Evolutionary conservation across 169 alveolate species (phyloP).

Genomic region (Eimeria acervulina): DNA sequence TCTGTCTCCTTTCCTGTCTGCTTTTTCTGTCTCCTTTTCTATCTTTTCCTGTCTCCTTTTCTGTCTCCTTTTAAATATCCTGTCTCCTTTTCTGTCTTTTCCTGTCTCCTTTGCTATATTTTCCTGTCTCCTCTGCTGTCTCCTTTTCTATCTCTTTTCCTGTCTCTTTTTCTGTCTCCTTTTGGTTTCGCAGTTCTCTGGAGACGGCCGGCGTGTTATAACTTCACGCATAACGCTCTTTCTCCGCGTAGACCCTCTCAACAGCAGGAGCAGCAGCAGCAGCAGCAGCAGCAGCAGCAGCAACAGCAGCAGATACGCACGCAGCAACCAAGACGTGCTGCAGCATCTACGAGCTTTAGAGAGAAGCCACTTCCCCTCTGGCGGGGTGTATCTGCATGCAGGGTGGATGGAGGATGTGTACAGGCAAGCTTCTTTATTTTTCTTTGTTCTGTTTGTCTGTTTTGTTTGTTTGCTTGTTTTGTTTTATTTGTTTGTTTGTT

Average conservation of each 20-base stretch:
- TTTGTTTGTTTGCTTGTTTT: no score
- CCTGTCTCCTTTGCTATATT: neutral
- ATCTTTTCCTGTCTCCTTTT: neutral
- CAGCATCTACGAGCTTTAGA: constrained; percentile 14
- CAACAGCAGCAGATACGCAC: no score
- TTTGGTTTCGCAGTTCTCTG: neutral
- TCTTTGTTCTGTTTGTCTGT: no score
- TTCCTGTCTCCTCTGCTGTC: neutral
- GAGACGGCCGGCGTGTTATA: constrained; percentile 3
- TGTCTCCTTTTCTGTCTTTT: neutral
- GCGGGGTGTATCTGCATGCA: constrained; percentile 25
- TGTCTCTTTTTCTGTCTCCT: neutral
- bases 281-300: constrained; percentile 35
- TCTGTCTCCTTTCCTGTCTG: neutral
- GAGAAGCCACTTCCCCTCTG: constrained; percentile 4
- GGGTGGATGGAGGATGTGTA: constrained; percentile 48
- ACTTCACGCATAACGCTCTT: constrained; percentile 28
- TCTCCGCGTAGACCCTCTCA: constrained; percentile 13
- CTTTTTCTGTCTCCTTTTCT: neutral
- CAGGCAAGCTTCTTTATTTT: neutral
- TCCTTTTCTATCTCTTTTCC: no score
- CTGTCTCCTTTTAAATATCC: no score
- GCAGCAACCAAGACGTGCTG: constrained; percentile 8
- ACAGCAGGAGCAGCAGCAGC: constrained; percentile 48
- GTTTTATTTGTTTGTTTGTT: no score